Conservation (phyloP, 495 filamentous ascomycete genomes). For the Chaetomium cochliodes region DNA sequence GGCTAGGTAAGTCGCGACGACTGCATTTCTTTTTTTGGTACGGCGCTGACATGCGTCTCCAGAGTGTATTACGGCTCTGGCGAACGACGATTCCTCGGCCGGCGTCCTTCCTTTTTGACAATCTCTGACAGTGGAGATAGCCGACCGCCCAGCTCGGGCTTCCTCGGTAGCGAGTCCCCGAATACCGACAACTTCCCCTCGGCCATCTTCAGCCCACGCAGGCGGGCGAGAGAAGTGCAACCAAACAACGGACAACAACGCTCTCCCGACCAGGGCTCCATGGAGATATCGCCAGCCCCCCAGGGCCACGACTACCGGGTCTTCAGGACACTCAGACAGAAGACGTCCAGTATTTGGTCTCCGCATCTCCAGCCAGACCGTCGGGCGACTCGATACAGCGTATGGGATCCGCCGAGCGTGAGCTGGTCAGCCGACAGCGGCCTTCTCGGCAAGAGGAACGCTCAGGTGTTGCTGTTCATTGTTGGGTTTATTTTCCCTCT, state of each 20-base stretch:
- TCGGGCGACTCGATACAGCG: constrained; percentile 52
- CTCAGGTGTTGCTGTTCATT: constrained; percentile 84
- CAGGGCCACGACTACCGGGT: constrained; percentile 29
- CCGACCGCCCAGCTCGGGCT: constrained; percentile 41
- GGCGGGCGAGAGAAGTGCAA: constrained; percentile 44
- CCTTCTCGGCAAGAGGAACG: constrained; percentile 65
- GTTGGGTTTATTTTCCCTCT: constrained; percentile 84
- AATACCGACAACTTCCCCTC: constrained; percentile 49
- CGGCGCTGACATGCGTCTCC: not conserved
- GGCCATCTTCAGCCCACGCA: constrained; percentile 53
- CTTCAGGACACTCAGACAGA: constrained; percentile 39
- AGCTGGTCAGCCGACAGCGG: constrained; percentile 60
- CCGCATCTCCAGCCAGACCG: constrained; percentile 70
- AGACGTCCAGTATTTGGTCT: constrained; percentile 64
- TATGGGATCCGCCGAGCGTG: constrained; percentile 69
- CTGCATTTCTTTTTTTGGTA: not conserved
- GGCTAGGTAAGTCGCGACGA: constrained; percentile 48
- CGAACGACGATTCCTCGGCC: constrained; percentile 47
- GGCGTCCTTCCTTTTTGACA: constrained; percentile 39
- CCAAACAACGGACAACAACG: constrained; percentile 22
- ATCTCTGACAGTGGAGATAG: constrained; percentile 45
- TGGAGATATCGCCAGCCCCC: constrained; percentile 35
- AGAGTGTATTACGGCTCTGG: constrained; percentile 57
- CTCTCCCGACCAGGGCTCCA: constrained; percentile 30
- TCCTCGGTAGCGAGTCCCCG: constrained; percentile 42